Conservation (phyloP, 1,139 yeast species). For the Pichiaceae sp. region DNA sequence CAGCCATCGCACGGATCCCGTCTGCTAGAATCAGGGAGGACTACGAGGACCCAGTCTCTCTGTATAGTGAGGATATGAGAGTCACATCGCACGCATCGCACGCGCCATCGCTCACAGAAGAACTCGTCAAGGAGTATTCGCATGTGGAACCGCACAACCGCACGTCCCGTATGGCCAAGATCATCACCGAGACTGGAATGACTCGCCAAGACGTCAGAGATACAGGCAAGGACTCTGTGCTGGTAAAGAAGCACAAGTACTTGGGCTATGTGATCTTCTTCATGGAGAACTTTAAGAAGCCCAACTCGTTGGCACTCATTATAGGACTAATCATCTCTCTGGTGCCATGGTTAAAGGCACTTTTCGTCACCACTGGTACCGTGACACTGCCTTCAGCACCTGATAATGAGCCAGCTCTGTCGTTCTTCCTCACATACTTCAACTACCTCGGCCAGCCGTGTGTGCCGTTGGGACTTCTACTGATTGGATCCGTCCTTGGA, state of each 20-base stretch:
- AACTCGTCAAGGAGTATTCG: slow-evolving; percentile 24
- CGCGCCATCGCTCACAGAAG: slow-evolving; percentile 15
- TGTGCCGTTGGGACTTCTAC: slow-evolving; percentile 75
- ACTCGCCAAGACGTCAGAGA: slow-evolving; percentile 21
- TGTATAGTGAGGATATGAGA: slow-evolving; percentile 5
- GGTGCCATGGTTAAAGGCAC: slow-evolving; percentile 79
- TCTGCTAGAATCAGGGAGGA: slow-evolving; percentile 19
- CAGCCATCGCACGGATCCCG: slow-evolving; percentile 20
- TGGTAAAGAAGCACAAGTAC: slow-evolving; percentile 24
- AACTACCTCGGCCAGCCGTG: slow-evolving; percentile 77
- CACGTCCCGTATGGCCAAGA: slow-evolving; percentile 19
- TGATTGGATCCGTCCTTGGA: slow-evolving; percentile 81
- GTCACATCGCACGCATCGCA: neutral
- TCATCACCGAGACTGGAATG: slow-evolving; percentile 25
- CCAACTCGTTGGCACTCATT: slow-evolving; percentile 64
- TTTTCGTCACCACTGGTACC: slow-evolving; percentile 47
- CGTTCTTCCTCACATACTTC: slow-evolving; percentile 71
- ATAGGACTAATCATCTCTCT: slow-evolving; percentile 60
- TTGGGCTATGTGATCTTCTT: slow-evolving; percentile 26
- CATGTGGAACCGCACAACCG: slow-evolving; percentile 24
- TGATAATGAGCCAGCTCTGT: slow-evolving; percentile 71
- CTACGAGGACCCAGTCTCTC: slow-evolving; percentile 1
- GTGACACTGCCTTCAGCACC: slow-evolving; percentile 61
- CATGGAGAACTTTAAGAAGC: slow-evolving; percentile 53
- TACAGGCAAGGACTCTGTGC: slow-evolving; percentile 19